Percentiles rank a stretch among this genome's conserved stretches.
Conservation (phyloP, 2,329 filamentous ascomycete species). For the Neopestalotiopsis rosae region DNA sequence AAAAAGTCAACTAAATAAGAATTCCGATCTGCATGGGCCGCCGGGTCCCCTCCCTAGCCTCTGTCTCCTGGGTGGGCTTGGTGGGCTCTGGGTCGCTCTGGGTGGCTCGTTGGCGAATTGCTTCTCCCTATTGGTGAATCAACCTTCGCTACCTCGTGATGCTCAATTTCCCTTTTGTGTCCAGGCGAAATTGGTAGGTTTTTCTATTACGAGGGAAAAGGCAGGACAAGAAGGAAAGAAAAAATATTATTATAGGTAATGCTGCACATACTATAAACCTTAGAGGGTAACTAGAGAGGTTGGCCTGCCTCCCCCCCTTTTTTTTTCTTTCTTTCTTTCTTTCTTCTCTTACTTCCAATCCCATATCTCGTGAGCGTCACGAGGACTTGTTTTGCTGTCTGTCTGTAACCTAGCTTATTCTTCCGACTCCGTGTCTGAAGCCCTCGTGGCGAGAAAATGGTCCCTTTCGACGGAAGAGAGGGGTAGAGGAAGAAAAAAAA, state of each 20-base stretch:
- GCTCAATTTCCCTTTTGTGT: slow-evolving; percentile 6
- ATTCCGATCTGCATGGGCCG: slow-evolving; percentile 9
- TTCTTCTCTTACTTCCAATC: not conserved
- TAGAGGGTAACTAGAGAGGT: not conserved
- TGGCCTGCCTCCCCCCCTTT: not conserved
- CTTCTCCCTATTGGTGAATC: slow-evolving; percentile 11
- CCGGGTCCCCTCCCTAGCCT: not conserved
- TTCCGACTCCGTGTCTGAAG: not conserved
- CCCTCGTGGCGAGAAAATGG: not conserved
- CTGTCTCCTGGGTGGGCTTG: not conserved
- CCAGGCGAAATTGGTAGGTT: slow-evolving; percentile 12
- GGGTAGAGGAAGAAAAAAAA: not conserved
- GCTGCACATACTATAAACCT: not conserved
- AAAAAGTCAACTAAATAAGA: not conserved
- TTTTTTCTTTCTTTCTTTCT: not conserved
- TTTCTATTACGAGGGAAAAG: not conserved
- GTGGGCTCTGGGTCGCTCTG: not conserved
- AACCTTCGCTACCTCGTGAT: not conserved
- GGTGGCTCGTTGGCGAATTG: slow-evolving; percentile 5
- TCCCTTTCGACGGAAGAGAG: too few relatives aligned
- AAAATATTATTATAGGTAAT: not conserved
- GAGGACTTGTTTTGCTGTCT: not conserved
- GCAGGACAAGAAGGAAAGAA: not conserved
- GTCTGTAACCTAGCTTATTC: not conserved
- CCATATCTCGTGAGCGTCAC: not conserved